These are phyloP conservation scores for Wickerhamiella hasegawae DNA, from an alignment of 805 yeast species.

Conservation along the genomic window DNA sequence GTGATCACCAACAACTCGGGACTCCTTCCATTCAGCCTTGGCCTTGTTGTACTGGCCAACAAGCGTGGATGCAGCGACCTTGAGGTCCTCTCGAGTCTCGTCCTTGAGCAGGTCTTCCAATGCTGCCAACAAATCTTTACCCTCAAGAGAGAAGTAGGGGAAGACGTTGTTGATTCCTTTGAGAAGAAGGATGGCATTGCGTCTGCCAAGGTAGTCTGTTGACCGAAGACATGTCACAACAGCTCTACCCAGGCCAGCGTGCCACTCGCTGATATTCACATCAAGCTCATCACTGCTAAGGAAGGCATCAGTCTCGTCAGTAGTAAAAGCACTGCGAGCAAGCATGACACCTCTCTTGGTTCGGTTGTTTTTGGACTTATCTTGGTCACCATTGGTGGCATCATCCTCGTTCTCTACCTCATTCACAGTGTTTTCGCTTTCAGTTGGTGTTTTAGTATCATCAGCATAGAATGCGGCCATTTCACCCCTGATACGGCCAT, in stretches of 20 bases:
- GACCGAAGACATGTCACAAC: constrained; percentile 27
- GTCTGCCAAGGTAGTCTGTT: constrained; percentile 54
- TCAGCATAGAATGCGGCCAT: no score
- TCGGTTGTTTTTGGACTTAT: no score
- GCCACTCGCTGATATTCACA: not conserved
- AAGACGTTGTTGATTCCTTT: constrained; percentile 46
- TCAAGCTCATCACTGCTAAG: constrained; percentile 21
- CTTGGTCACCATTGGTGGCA: not conserved
- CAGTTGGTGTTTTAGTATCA: not conserved
- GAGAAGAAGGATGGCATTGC: constrained; percentile 65
- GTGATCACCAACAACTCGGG: not conserved
- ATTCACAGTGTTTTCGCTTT: not conserved
- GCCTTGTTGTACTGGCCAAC: constrained; percentile 10
- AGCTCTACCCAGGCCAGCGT: constrained; percentile 26
- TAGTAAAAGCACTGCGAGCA: constrained; percentile 13
- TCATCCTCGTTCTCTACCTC: not conserved
- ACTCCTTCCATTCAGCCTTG: no score
- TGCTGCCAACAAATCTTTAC: constrained; percentile 28
- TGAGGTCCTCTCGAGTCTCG: constrained; percentile 68
- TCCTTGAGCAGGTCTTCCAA: constrained; percentile 32
- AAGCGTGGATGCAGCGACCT: constrained; percentile 41
- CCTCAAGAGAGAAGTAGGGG: constrained; percentile 25
- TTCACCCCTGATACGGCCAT: not conserved
- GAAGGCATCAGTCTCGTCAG: constrained; percentile 9
- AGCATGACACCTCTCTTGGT: constrained; percentile 11